Evolutionary conservation across 352 stramenopile species (phyloP), one percentile per base, ranked within the genome.

Genomic region (Pythium apleroticum): DNA sequence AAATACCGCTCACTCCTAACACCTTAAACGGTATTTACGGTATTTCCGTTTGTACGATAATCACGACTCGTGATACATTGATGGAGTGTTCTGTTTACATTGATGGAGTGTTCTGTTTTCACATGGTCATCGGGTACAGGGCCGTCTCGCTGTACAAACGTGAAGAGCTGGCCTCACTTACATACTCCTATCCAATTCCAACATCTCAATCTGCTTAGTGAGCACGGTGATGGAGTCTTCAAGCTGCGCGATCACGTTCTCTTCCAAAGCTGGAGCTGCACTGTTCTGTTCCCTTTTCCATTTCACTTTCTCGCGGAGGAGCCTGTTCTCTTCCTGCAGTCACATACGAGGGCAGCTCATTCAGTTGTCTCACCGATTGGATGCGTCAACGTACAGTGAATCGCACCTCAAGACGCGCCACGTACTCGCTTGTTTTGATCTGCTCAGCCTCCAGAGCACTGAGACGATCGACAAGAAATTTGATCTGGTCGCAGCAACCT

Each of bases 381-480:
- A 48, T 25, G 17, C 4, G 8, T 27, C 8, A 52, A 35, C 12
- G 9, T 25, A 53, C 24, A 39, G 3, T 27, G 17, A n/a, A 48
- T 10, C 60, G 33, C 55, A 88, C 81, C 74, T 90, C 77, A 12
- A 90, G 20, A 9, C 60, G 77, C 25, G 63, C 53, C 48, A 87
- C 69, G 24, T 77, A 76, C 17, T 63, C 43, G 48, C 66, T 61
- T 10, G 59, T 76, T 52, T 76, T 77, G 25, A 68, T 64, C 43
- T 79, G 74, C 37, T 83, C 76, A 2, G 66, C 69, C 24, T 90
- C 81, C 30, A 88, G 66, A 11, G 69, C 71, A 28, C 71, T 84
- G 41, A 90, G 59, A 31, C 74, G 69, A 60, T 86, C 78, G 7
- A 82, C 75, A 0, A 90, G 68, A 41, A 83, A 77, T 46, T 86